These are phyloP conservation scores for Xylaria flabelliformis DNA, from an alignment of 495 filamentous ascomycete species.

Conservation along the genomic window DNA sequence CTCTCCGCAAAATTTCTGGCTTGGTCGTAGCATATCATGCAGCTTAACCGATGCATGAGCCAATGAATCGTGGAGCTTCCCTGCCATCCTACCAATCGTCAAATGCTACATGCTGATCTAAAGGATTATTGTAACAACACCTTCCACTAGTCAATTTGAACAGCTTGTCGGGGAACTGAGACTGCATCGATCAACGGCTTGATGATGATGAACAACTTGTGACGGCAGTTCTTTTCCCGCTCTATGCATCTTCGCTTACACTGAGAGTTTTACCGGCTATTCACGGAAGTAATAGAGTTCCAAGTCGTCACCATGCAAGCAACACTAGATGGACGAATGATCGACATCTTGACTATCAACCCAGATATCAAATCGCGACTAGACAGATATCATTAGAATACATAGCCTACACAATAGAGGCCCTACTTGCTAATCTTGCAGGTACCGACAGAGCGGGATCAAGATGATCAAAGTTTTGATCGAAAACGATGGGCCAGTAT, in stretches of 20 bases:
- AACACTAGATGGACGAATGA: slow-evolving; percentile 13
- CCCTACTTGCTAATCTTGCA: background rate
- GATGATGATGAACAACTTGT: slow-evolving; percentile 1
- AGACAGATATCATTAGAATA: slow-evolving; percentile 13
- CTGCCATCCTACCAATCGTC: slow-evolving; percentile 10
- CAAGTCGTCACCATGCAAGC: slow-evolving; percentile 19
- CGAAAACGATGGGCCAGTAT: background rate
- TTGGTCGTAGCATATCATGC: slow-evolving; percentile 14
- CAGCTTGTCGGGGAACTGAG: background rate
- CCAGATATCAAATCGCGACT: slow-evolving; percentile 9
- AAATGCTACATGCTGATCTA: slow-evolving; percentile 20
- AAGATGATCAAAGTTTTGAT: background rate
- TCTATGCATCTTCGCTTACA: slow-evolving; percentile 19
- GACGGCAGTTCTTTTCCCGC: slow-evolving; percentile 18
- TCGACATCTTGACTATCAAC: slow-evolving; percentile 9
- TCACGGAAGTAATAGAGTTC: slow-evolving; percentile 13
- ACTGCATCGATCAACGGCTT: slow-evolving; percentile 15
- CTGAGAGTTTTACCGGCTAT: slow-evolving; percentile 12
- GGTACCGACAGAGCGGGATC: background rate
- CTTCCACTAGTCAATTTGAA: slow-evolving; percentile 15
- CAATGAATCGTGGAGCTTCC: slow-evolving; percentile 22
- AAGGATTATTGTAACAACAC: slow-evolving; percentile 21
- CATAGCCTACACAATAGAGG: slow-evolving; percentile 1
- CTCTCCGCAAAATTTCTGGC: slow-evolving; percentile 19
- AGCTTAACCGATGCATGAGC: slow-evolving; percentile 21